Base-by-base conservation (phyloP, 768 basidiomycete species). In the Imleria badia region DNA sequence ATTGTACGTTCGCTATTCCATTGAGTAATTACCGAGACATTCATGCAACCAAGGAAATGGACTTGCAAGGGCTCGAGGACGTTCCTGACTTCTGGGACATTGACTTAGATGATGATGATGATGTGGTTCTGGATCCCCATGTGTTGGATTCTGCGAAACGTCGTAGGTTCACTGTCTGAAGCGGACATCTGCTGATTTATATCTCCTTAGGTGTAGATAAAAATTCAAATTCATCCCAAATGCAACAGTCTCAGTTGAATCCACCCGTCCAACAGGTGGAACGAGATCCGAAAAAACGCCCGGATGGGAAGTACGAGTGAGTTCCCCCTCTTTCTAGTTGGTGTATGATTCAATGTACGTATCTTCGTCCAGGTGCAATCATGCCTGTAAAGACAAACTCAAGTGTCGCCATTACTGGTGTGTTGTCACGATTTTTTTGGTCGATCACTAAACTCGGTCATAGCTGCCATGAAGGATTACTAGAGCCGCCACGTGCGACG, bases 331-430 rank as follows among this genome's bases (percentile, higher is more conserved):
- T 30, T 46, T 41, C 15, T n/a, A 30, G 15, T 31, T n/a, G 13
- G 11, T 15, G 12, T 45, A n/a, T 22, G 31, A 29, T 20, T 9
- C 48, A 20, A 51, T 29, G 19, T 45, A 17, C 15, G 17, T 34
- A 29, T n/a, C 46, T 31, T 38, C 41, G 39, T 11, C 51, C 36
- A 91, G 89, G 46, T 94, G 91, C 64, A 88, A 89, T 60, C 91
- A 94, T 60, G 48, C 78, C 20, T 94, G 91, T 77, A 89, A 87
- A 66, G 83, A 91, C 63, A 93, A 91, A 69, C 71, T 74, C 5
- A 77, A 74, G 40, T 94, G 91, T 65, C 81, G 85, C 23, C 91
- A 94, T 73, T 66, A 85, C 34, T 93, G 91, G 91, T 58, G 75
- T 39, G 47, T 59, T 29, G 48, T 14, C 59, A 58, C 38, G 40